phyloP scores from a whole-genome alignment of 306 rosid genomes.

The Lathyrus oleraceus region DNA sequence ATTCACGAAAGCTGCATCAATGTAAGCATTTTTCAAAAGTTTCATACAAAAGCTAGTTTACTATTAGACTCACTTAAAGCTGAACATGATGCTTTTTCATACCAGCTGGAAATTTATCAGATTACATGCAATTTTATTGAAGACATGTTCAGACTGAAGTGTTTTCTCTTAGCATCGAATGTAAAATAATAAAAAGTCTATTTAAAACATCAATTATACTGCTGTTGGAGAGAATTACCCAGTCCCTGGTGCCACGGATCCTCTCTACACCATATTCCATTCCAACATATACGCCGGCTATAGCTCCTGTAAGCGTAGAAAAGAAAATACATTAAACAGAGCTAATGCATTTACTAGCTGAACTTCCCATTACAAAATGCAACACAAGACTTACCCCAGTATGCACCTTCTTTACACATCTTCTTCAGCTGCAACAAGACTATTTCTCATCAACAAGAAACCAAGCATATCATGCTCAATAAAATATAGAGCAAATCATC shows the following conservation, averaged over 20 bases:
- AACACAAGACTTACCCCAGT: slow-evolving; percentile 74
- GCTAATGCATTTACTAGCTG: background rate
- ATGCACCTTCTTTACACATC: slow-evolving; percentile 96
- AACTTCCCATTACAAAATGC: slow-evolving; percentile 7
- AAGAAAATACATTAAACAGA: slow-evolving; percentile 6
- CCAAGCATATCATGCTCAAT: slow-evolving; percentile 13
- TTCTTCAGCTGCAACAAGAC: slow-evolving; percentile 82
- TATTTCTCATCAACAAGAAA: slow-evolving; percentile 33
- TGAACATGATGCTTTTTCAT: slow-evolving; percentile 14
- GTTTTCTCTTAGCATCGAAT: slow-evolving; percentile 17
- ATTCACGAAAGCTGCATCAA: slow-evolving; percentile 1
- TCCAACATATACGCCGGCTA: slow-evolving; percentile 85
- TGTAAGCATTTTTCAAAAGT: background rate
- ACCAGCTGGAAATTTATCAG: slow-evolving; percentile 7
- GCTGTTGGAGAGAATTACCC: slow-evolving; percentile 60
- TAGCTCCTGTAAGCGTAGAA: slow-evolving; percentile 50
- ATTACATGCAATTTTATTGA: background rate
- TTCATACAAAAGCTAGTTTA: background rate
- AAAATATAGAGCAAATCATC: background rate
- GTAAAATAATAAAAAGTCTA: background rate
- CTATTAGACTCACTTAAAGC: background rate
- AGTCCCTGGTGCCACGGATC: slow-evolving; percentile 78
- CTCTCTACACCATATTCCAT: slow-evolving; percentile 74
- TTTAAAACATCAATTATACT: background rate
- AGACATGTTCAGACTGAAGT: slow-evolving; percentile 6